Conservation (phyloP, 495 filamentous ascomycete genomes). For the Podospora conica region DNA sequence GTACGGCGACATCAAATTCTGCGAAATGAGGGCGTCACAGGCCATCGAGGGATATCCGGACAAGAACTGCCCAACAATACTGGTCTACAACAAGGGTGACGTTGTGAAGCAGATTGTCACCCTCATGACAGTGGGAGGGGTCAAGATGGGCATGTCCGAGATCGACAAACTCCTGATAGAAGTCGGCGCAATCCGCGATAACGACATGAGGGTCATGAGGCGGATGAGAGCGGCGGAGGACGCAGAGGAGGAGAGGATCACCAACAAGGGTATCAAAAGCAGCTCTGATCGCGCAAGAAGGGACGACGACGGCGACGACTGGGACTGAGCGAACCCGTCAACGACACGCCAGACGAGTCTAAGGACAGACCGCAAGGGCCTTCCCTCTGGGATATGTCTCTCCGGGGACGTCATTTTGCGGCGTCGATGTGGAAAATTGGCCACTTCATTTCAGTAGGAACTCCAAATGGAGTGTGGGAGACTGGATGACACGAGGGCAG, state of each 20-base stretch:
- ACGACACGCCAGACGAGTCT: not conserved
- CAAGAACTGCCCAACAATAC: slow-evolving; percentile 85
- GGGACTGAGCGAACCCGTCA: slow-evolving; percentile 52
- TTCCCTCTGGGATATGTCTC: not conserved
- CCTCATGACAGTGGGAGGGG: slow-evolving; percentile 68
- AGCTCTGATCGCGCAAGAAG: slow-evolving; percentile 28
- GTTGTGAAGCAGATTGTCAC: slow-evolving; percentile 86
- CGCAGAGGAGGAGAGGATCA: slow-evolving; percentile 42
- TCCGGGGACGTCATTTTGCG: not conserved
- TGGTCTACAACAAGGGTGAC: slow-evolving; percentile 87
- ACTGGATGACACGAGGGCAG: not conserved
- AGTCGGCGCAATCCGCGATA: slow-evolving; percentile 67
- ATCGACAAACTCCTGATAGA: slow-evolving; percentile 75
- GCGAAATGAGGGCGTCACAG: slow-evolving; percentile 86
- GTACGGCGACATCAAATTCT: slow-evolving; percentile 95
- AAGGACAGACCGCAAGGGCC: not conserved
- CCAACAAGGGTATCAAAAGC: slow-evolving; percentile 41
- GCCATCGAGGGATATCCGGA: slow-evolving; percentile 97
- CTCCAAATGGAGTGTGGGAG: not conserved
- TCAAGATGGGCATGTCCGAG: slow-evolving; percentile 54
- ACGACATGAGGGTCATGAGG: slow-evolving; percentile 69
- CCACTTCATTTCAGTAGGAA: not conserved
- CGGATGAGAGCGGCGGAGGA: slow-evolving; percentile 56
- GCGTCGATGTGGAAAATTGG: not conserved
- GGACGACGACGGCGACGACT: slow-evolving; percentile 60